phyloP scores from a whole-genome alignment of 805 yeast species.

The Myxozyma neotropica region DNA sequence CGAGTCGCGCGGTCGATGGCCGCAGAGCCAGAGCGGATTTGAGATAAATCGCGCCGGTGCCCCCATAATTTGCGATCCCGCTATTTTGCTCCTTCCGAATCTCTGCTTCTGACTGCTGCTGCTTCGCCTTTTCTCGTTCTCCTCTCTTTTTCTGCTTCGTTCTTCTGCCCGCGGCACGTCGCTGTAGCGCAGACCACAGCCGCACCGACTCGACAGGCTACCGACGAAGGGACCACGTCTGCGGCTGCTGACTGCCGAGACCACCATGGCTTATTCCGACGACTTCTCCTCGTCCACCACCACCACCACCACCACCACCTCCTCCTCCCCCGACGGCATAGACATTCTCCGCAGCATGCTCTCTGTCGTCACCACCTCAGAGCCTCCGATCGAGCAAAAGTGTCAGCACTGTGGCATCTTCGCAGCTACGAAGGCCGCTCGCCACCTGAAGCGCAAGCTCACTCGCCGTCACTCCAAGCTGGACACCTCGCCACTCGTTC shows the following conservation, averaged over 20 bases:
- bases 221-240: no score
- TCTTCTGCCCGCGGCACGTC: no score
- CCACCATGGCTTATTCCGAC: background rate
- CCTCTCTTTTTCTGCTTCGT: no score
- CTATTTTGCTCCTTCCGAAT: background rate
- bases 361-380: background rate
- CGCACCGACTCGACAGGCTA: no score
- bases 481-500: background rate
- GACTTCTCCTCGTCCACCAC: background rate
- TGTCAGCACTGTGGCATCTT: background rate
- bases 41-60: background rate
- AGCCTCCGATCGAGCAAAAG: background rate
- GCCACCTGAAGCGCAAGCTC: background rate
- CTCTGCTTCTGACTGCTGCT: background rate
- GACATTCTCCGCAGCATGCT: conserved; percentile 16
- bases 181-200: no score
- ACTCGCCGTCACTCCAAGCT: background rate
- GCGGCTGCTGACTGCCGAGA: no score
- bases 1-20: background rate
- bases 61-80: background rate
- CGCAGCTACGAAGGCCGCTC: background rate
- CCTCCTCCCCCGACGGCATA: conserved; percentile 9
- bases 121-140: background rate
- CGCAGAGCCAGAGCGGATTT: background rate
- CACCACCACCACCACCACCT: background rate